Conservation (phyloP, 352 stramenopile genomes). For the Bremia lactucae region DNA sequence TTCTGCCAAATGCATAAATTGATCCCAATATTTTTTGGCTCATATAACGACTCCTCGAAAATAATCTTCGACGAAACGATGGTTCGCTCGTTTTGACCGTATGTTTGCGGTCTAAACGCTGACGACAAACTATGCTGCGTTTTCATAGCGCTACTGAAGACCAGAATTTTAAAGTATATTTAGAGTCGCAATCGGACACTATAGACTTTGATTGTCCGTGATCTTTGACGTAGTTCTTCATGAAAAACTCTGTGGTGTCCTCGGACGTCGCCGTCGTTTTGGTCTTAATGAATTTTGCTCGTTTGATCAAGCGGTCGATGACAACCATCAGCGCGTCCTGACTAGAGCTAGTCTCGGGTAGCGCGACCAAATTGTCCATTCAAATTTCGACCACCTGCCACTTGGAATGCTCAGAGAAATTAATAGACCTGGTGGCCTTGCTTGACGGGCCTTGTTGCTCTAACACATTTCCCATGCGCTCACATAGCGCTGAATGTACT, state of each 20-base stretch:
- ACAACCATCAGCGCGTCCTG: background rate
- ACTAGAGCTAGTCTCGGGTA: too few species aligned
- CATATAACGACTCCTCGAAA: background rate
- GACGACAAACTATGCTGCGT: background rate
- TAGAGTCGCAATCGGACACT: background rate
- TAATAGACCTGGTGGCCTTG: conserved; percentile 3
- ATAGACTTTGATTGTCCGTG: background rate
- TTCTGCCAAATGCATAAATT: conserved; percentile 10
- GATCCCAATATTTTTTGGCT: too few species aligned
- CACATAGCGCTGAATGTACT: too few species aligned
- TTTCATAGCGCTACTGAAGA: background rate
- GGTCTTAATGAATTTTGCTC: background rate
- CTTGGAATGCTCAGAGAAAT: conserved; percentile 1
- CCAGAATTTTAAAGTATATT: background rate
- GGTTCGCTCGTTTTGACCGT: conserved; percentile 1
- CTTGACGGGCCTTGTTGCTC: conserved; percentile 7
- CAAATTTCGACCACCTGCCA: conserved; percentile 5
- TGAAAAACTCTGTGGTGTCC: background rate
- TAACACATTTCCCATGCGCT: conserved; percentile 6
- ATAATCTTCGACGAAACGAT: conserved; percentile 11
- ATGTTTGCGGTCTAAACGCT: background rate
- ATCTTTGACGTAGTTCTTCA: background rate
- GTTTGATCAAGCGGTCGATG: background rate
- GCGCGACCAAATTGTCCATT: conserved; percentile 8
- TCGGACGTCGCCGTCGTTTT: background rate